Evolutionary conservation across 768 basidiomycete species (phyloP).

Genomic region (Lactifluus rugatus): DNA sequence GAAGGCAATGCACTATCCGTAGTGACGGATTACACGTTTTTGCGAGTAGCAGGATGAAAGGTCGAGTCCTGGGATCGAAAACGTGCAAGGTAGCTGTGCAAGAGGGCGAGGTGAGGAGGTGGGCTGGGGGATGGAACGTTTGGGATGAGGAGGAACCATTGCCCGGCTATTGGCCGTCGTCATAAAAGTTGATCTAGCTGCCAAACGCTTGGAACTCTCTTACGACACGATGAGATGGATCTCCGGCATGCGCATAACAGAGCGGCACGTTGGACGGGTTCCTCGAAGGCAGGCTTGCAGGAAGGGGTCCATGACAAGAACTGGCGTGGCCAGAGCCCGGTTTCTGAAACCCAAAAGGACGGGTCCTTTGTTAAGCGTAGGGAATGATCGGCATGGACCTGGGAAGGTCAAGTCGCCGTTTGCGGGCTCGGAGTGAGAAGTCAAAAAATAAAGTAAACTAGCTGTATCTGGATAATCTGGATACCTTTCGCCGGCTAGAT

Average conservation of each 20-base stretch:
- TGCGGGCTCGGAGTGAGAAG: background rate
- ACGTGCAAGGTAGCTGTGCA: conserved; percentile 12
- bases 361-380: background rate
- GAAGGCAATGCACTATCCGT: background rate
- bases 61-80: conserved; percentile 6
- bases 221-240: conserved; percentile 18
- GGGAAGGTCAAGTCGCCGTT: conserved; percentile 15
- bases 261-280: conserved; percentile 11
- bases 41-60: background rate
- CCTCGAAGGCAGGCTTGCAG: conserved; percentile 5
- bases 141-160: background rate
- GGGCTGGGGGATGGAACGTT: background rate
- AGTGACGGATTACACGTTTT: conserved; percentile 15
- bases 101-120: background rate
- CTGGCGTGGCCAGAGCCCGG: conserved; percentile 14
- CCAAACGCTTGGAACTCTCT: conserved; percentile 8
- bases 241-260: conserved; percentile 6
- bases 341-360: conserved; percentile 8
- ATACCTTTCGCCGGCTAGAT: background rate
- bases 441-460: conserved; percentile 1
- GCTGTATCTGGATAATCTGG: conserved; percentile 1
- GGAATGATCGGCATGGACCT: conserved; percentile 12
- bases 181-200: conserved; percentile 1
- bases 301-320: background rate
- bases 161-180: conserved; percentile 5